These are phyloP conservation scores for Friedmanniomyces endolithicus DNA, from an alignment of 495 filamentous ascomycete species.

Conservation along the genomic window DNA sequence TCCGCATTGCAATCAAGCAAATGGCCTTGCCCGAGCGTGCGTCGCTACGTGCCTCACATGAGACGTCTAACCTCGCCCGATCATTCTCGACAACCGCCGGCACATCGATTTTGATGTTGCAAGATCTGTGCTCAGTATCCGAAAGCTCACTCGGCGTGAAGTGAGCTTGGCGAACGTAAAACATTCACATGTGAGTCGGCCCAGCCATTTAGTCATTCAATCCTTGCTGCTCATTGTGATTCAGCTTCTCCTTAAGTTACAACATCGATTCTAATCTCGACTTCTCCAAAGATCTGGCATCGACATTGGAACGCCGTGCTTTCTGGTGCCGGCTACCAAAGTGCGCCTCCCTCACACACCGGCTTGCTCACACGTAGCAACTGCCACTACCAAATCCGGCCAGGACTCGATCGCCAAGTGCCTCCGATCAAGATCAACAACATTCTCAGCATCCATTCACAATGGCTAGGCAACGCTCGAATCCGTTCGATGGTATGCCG, in stretches of 20 bases:
- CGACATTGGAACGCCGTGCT: background rate
- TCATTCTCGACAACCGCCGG: background rate
- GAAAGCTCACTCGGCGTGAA: background rate
- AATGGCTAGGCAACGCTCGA: background rate
- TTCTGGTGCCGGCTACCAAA: background rate
- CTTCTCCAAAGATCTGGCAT: too few relatives aligned
- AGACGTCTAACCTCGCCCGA: background rate
- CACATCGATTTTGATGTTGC: background rate
- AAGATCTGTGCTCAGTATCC: background rate
- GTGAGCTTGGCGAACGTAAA: background rate
- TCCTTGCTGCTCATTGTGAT: too few relatives aligned
- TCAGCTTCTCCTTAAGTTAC: background rate
- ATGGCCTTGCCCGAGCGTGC: background rate
- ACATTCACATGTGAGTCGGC: background rate
- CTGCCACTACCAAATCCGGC: background rate
- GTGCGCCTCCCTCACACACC: background rate
- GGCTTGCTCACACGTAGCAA: background rate
- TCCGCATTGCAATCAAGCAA: background rate
- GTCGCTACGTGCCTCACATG: background rate
- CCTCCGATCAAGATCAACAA: too few relatives aligned
- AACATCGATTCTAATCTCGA: background rate
- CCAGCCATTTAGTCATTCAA: too few relatives aligned
- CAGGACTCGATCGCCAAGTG: background rate
- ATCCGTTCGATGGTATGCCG: background rate
- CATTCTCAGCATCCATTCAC: background rate